Conservation (phyloP, 2,329 filamentous ascomycete species). For the Sporothrix dimorphospora region DNA sequence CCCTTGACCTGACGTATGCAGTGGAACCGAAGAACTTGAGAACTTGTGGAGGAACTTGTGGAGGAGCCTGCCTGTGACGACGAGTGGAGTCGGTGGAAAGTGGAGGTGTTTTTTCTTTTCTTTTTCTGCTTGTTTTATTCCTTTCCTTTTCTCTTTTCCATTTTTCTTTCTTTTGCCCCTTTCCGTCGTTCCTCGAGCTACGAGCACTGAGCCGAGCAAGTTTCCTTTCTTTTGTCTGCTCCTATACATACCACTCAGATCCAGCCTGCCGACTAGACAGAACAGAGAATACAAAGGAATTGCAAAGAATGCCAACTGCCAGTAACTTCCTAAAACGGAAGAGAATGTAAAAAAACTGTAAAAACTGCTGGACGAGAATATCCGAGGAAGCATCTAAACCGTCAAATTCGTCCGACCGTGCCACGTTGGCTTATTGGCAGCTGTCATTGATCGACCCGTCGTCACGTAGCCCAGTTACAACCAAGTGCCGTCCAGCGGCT, state of each 20-base stretch:
- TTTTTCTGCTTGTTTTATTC: not conserved
- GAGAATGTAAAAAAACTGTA: not conserved
- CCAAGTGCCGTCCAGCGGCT: not conserved
- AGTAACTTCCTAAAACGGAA: not conserved
- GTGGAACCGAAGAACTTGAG: not conserved
- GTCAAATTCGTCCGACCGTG: not conserved
- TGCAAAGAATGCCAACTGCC: not conserved
- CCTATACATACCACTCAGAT: not conserved
- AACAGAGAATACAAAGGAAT: slow-evolving; percentile 1
- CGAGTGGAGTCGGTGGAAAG: not conserved
- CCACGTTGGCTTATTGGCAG: slow-evolving; percentile 15
- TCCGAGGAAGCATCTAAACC: not conserved
- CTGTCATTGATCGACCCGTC: slow-evolving; percentile 4
- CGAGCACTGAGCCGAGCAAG: not conserved
- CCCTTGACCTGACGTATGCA: not conserved
- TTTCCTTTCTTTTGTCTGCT: not conserved
- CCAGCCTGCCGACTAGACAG: not conserved
- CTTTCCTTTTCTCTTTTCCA: not conserved
- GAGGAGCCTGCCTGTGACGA: not conserved
- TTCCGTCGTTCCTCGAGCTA: not conserved
- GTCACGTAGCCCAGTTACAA: not conserved
- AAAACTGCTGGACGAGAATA: not conserved
- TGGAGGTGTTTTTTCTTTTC: not conserved
- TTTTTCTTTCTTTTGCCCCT: not conserved
- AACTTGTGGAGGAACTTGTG: not conserved